Conservation (phyloP, 2,329 filamentous ascomycete species). For the Botrytis deweyae region DNA sequence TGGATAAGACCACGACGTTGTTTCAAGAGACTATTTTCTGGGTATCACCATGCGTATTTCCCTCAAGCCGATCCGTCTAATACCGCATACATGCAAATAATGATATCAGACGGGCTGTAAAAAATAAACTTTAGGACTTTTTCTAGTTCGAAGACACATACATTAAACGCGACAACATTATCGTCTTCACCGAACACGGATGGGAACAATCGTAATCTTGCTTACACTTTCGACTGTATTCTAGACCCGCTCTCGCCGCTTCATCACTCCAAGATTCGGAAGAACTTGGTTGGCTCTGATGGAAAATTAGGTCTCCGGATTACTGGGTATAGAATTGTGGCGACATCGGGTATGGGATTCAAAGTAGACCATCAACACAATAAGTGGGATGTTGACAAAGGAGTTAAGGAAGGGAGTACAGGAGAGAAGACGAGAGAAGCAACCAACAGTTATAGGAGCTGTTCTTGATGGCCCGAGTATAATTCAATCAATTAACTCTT, state of each 20-base stretch:
- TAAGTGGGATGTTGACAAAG: slow-evolving; percentile 1
- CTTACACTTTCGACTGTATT: slow-evolving; percentile 13
- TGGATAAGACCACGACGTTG: neutral
- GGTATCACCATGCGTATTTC: neutral
- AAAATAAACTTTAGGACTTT: neutral
- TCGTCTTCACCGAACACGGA: slow-evolving; percentile 1
- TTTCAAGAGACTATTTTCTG: neutral
- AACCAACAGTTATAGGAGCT: neutral
- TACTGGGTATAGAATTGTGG: neutral
- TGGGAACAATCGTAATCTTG: neutral
- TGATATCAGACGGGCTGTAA: neutral
- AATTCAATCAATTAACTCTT: neutral
- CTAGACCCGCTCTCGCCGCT: slow-evolving; percentile 13
- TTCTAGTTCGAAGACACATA: neutral
- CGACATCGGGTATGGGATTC: slow-evolving; percentile 9
- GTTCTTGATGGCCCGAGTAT: slow-evolving; percentile 4
- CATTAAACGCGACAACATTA: neutral
- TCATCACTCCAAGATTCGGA: neutral
- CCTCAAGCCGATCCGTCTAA: neutral
- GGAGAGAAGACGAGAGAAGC: neutral
- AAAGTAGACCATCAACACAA: neutral
- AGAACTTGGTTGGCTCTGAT: slow-evolving; percentile 1
- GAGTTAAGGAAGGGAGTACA: neutral
- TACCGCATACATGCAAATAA: neutral
- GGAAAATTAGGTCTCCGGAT: neutral